Evolutionary conservation across 2,329 filamentous ascomycete genomes (phyloP).

Genomic region (Pochonia chlamydosporia): DNA sequence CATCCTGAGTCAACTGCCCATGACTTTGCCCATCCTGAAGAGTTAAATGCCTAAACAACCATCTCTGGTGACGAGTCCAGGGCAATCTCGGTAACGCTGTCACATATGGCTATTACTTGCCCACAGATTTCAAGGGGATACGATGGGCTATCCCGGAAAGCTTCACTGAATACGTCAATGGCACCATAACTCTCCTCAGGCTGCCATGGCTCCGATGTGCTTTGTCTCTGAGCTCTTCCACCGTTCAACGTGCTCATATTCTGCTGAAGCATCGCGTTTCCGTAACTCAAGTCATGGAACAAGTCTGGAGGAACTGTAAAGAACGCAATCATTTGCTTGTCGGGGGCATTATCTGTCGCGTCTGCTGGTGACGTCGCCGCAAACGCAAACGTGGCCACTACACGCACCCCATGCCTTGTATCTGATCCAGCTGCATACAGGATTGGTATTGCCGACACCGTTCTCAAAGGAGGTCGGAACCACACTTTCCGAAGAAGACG

Average conservation of each 20-base stretch:
- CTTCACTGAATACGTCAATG: slow-evolving; percentile 14
- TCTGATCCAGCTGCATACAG: slow-evolving; percentile 53
- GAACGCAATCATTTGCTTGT: slow-evolving; percentile 42
- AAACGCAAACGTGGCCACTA: slow-evolving; percentile 55
- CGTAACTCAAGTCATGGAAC: slow-evolving; percentile 32
- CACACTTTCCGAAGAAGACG: slow-evolving; percentile 53
- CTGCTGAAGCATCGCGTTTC: slow-evolving; percentile 7
- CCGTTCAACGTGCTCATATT: slow-evolving; percentile 3
- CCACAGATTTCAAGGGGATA: slow-evolving; percentile 26
- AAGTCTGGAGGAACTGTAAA: slow-evolving; percentile 57
- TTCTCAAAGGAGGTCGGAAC: slow-evolving; percentile 32
- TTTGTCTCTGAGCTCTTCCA: slow-evolving; percentile 5
- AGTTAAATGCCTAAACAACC: slow-evolving; percentile 28
- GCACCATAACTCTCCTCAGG: slow-evolving; percentile 15
- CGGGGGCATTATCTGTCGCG: not conserved
- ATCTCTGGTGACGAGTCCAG: slow-evolving; percentile 26
- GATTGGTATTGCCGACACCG: slow-evolving; percentile 32
- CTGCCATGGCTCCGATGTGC: slow-evolving; percentile 14
- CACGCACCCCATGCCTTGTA: slow-evolving; percentile 48
- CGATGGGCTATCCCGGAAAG: slow-evolving; percentile 10
- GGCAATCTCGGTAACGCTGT: slow-evolving; percentile 25
- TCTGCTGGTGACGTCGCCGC: slow-evolving; percentile 22
- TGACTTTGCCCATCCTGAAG: slow-evolving; percentile 25
- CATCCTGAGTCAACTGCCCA: slow-evolving; percentile 24
- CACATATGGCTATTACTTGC: slow-evolving; percentile 24